phyloP scores from a whole-genome alignment of 257 asterid species.

The Cruciata laevipes region DNA sequence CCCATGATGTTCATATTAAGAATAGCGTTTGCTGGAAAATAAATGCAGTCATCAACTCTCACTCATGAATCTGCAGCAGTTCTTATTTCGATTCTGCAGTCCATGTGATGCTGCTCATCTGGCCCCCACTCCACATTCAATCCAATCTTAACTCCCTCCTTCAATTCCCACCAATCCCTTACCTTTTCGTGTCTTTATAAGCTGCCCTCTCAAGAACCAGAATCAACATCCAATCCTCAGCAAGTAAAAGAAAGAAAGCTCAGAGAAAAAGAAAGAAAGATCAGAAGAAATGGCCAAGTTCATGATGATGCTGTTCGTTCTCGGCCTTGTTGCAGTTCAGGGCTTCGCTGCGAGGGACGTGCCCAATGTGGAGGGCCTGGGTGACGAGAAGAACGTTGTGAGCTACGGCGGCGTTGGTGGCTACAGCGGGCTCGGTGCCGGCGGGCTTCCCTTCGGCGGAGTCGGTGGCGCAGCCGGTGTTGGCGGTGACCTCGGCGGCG shows the following conservation, averaged over 20 bases:
- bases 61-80: neutral
- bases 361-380: slow-evolving; percentile 24
- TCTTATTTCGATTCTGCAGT: neutral
- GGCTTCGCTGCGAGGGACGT: slow-evolving; percentile 25
- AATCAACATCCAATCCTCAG: neutral
- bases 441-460: slow-evolving; percentile 25
- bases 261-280: neutral
- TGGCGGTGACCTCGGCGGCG: slow-evolving; percentile 19
- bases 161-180: slow-evolving; percentile 14
- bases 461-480: slow-evolving; percentile 22
- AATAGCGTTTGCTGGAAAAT: neutral
- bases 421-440: slow-evolving; percentile 17
- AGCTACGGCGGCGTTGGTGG: slow-evolving; percentile 28
- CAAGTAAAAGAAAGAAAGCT: neutral
- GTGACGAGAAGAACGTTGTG: slow-evolving; percentile 32
- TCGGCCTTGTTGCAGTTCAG: slow-evolving; percentile 22
- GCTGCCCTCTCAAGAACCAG: neutral
- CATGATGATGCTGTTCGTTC: slow-evolving; percentile 4
- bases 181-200: slow-evolving; percentile 19
- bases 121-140: neutral
- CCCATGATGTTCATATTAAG: neutral
- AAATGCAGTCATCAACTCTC: slow-evolving; percentile 10
- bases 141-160: slow-evolving; percentile 5
- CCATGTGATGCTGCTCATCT: neutral
- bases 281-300: slow-evolving; percentile 21